Evolutionary conservation across 768 basidiomycete genomes (phyloP), one percentile per base, ranked within the genome.

Genomic region (Suillus plorans): DNA sequence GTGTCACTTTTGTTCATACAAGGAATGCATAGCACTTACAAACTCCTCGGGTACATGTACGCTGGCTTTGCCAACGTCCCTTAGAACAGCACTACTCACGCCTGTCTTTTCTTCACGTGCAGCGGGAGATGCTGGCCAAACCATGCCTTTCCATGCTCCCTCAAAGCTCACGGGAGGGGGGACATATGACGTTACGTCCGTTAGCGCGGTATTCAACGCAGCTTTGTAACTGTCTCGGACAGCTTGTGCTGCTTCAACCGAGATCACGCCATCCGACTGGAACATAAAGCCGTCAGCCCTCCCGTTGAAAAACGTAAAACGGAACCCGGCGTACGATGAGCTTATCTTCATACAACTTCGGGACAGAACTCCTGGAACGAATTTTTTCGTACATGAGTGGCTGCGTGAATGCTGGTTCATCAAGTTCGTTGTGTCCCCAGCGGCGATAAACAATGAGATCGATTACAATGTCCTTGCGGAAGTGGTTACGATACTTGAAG

Each of bases 381-480:
- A 97, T 96, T 77, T 91, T 86, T 74, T 92, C 84, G 76, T 97
- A 97, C 95, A 97, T 97, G 12, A 89, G 78, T 0, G 95, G 95
- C 64, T 90, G 90, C 0, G 95, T 97, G 73, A 94, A 91, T 18
- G 87, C 86, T 0, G 93, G 93, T 60, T 95, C 84, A 71, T 95
- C 92, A 37, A 95, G 83, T 75, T 95, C 94, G 70, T 96, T 96
- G 73, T 95, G 94, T 2, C 94, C 86, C 89, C 91, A 92, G 71
- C 94, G 84, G 31, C 95, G 85, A 72, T 97, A 97, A 3, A 94
- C 93, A 69, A 97, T 82, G 45, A 97, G 75, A 76, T 97, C 95
- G 18, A 97, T 85, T 62, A 96, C 90, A 66, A 95, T 88, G 72
- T 96, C 95, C 82, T 94, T 94, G 65, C 92, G 85, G 82, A 97